Conservation (phyloP, 2,329 filamentous ascomycete species). For the Ophiostoma novo-ulmi region DNA sequence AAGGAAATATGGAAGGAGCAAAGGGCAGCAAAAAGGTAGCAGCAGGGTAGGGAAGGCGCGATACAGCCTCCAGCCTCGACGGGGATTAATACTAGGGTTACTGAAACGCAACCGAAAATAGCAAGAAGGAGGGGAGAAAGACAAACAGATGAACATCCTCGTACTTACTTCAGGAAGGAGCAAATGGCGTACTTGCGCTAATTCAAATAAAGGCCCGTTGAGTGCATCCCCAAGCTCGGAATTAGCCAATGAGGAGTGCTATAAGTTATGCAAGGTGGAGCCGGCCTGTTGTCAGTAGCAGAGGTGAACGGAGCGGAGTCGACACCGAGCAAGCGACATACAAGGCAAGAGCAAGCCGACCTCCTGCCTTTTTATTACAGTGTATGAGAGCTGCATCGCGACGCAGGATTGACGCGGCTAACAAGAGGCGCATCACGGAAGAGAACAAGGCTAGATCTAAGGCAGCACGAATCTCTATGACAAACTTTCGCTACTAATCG, state of each 20-base stretch:
- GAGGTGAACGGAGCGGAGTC: constrained; percentile 7
- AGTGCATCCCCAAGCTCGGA: neutral
- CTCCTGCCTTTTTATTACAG: neutral
- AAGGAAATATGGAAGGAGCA: neutral
- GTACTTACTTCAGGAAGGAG: neutral
- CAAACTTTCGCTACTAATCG: neutral
- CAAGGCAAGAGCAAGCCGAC: constrained; percentile 13
- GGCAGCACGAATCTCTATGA: neutral
- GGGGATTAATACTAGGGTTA: neutral
- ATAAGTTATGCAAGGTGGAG: constrained; percentile 1
- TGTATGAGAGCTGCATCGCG: constrained; percentile 8
- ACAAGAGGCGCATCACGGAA: neutral
- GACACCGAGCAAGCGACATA: constrained; percentile 3
- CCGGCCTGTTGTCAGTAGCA: neutral
- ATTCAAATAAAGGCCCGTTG: neutral
- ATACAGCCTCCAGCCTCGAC: neutral
- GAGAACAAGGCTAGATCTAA: neutral
- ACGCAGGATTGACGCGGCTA: neutral
- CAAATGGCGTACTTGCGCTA: constrained; percentile 12
- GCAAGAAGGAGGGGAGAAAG: neutral
- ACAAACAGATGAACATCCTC: neutral
- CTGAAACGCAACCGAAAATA: neutral
- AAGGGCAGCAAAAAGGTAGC: neutral
- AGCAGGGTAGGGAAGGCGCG: neutral
- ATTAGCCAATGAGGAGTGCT: neutral